phyloP scores from a whole-genome alignment of 192 early-diverging fungal species.

The Podochytrium sp. region DNA sequence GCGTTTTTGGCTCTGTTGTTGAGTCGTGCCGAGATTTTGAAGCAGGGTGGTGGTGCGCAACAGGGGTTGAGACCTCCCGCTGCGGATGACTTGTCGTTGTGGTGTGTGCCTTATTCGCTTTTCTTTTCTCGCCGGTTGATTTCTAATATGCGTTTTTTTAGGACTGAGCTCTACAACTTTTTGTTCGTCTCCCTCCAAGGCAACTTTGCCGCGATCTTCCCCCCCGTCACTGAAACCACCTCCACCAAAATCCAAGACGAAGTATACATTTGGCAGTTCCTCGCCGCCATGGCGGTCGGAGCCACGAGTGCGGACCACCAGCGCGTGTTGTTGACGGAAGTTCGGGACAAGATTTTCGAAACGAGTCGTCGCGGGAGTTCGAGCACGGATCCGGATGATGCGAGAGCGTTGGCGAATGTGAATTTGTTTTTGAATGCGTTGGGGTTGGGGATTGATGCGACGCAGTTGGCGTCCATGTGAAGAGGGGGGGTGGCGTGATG shows the following conservation, averaged over 20 bases:
- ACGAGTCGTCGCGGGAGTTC: constrained; percentile 58
- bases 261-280: constrained; percentile 96
- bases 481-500: background rate
- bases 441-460: constrained; percentile 83
- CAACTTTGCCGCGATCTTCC: constrained; percentile 80
- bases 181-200: constrained; percentile 79
- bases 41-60: constrained; percentile 57
- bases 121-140: background rate
- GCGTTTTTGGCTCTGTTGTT: constrained; percentile 89
- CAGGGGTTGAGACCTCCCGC: constrained; percentile 56
- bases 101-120: constrained; percentile 37
- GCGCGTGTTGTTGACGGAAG: constrained; percentile 87
- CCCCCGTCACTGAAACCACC: constrained; percentile 33
- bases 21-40: constrained; percentile 86
- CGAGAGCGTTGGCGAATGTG: constrained; percentile 78
- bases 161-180: constrained; percentile 82
- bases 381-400: constrained; percentile 42
- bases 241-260: constrained; percentile 62
- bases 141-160: constrained; percentile 1
- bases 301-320: constrained; percentile 93
- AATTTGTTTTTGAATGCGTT: constrained; percentile 96
- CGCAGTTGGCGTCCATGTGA: constrained; percentile 64
- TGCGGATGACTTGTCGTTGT: constrained; percentile 59
- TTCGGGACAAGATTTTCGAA: constrained; percentile 83
- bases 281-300: constrained; percentile 93